Evolutionary conservation across 2,329 filamentous ascomycete genomes (phyloP).

Genomic region (Trichoderma breve): DNA sequence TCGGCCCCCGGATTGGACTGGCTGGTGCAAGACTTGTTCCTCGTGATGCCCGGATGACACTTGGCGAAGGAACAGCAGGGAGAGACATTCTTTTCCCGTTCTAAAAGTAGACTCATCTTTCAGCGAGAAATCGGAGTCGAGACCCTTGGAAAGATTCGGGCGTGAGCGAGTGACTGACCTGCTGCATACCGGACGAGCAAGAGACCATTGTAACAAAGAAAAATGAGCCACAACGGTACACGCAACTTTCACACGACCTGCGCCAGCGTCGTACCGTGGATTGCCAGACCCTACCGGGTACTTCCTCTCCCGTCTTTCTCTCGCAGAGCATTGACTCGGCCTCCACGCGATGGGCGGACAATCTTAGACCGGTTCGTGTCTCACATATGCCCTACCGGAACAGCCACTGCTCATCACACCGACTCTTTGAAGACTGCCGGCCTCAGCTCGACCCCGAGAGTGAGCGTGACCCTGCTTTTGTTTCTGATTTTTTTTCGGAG

Average conservation of each 20-base stretch:
- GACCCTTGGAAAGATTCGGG: not conserved
- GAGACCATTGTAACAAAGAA: not conserved
- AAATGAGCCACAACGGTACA: constrained; percentile 10
- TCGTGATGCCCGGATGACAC: not conserved
- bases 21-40: not conserved
- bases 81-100: not conserved
- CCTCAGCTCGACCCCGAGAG: not conserved
- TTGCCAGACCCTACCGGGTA: not conserved
- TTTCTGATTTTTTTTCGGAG: not conserved
- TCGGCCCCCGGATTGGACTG: not conserved
- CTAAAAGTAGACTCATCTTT: not conserved
- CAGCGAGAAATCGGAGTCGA: not conserved
- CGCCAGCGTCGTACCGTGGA: constrained; percentile 15
- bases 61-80: not conserved
- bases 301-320: not conserved
- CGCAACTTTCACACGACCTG: constrained; percentile 16
- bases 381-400: constrained; percentile 5
- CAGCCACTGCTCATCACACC: constrained; percentile 2
- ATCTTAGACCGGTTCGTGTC: constrained; percentile 4
- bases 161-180: not conserved
- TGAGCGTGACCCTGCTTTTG: constrained; percentile 2
- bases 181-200: not conserved
- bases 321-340: not conserved
- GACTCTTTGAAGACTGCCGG: constrained; percentile 14
- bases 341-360: constrained; percentile 11